Percentiles rank a stretch among this genome's conserved stretches.
Conservation (phyloP, 371 early-diverging fungal species). For the Lichtheimia ramosa region DNA sequence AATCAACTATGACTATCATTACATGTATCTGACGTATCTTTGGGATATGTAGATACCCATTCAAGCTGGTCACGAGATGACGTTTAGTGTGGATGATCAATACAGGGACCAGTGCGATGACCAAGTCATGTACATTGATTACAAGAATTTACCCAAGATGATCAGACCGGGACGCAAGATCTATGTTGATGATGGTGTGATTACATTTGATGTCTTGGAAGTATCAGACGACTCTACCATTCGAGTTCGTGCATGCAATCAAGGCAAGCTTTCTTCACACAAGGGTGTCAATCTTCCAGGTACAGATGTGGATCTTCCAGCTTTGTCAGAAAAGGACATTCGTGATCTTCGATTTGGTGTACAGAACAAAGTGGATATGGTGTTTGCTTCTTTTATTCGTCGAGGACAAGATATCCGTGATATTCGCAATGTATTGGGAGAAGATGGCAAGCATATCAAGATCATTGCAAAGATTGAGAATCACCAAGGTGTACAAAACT, state of each 20-base stretch:
- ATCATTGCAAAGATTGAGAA: slow-evolving; percentile 97
- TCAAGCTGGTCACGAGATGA: slow-evolving; percentile 77
- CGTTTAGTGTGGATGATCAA: slow-evolving; percentile 78
- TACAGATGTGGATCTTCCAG: slow-evolving; percentile 86
- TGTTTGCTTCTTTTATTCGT: slow-evolving; percentile 98
- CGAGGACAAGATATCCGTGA: slow-evolving; percentile 85
- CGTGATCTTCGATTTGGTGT: slow-evolving; percentile 91
- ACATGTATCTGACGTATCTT: neutral
- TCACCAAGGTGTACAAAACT: slow-evolving; percentile 94
- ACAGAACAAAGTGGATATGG: slow-evolving; percentile 90
- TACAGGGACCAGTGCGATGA: slow-evolving; percentile 65
- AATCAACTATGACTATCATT: neutral
- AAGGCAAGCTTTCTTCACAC: slow-evolving; percentile 72
- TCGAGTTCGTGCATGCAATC: slow-evolving; percentile 75
- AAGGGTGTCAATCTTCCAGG: slow-evolving; percentile 94
- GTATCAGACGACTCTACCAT: slow-evolving; percentile 53
- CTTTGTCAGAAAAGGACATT: slow-evolving; percentile 94
- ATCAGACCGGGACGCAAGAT: slow-evolving; percentile 82
- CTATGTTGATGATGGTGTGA: slow-evolving; percentile 86
- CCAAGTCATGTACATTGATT: slow-evolving; percentile 82
- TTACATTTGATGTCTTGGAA: slow-evolving; percentile 81
- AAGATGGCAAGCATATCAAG: slow-evolving; percentile 82
- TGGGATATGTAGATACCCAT: slow-evolving; percentile 53
- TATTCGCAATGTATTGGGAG: slow-evolving; percentile 79
- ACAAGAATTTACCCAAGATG: slow-evolving; percentile 83